phyloP scores from a whole-genome alignment of 2,329 filamentous ascomycete genomes.

The Arachnopeziza araneosa region DNA sequence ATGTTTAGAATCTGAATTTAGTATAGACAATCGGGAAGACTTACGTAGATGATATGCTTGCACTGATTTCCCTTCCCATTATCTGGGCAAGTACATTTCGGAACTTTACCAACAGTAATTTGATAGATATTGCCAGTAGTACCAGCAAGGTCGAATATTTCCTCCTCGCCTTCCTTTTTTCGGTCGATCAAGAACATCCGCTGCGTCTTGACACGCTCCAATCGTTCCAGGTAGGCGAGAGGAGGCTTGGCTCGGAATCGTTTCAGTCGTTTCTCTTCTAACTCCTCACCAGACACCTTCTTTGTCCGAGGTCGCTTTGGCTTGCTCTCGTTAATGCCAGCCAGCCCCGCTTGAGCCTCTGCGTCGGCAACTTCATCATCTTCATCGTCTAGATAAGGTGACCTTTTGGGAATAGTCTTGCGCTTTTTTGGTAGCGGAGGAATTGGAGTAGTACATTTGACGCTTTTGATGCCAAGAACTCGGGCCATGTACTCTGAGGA shows the following conservation, averaged over 20 bases:
- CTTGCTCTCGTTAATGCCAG: slow-evolving; percentile 7
- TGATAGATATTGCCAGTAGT: slow-evolving; percentile 58
- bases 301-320: slow-evolving; percentile 15
- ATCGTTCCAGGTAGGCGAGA: slow-evolving; percentile 39
- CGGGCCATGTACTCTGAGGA: slow-evolving; percentile 6
- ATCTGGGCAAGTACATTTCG: slow-evolving; percentile 51
- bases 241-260: slow-evolving; percentile 39
- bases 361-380: slow-evolving; percentile 5
- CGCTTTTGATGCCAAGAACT: slow-evolving; percentile 3
- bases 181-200: slow-evolving; percentile 54
- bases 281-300: slow-evolving; percentile 14
- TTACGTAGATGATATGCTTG: slow-evolving; percentile 57
- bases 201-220: slow-evolving; percentile 44
- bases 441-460: not conserved
- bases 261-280: slow-evolving; percentile 33
- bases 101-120: slow-evolving; percentile 46
- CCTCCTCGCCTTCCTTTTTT: slow-evolving; percentile 30
- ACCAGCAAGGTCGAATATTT: slow-evolving; percentile 52
- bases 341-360: slow-evolving; percentile 8
- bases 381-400: slow-evolving; percentile 1
- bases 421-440: slow-evolving; percentile 13
- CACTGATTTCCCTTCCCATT: slow-evolving; percentile 50
- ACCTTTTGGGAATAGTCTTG: slow-evolving; percentile 1
- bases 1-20: not conserved
- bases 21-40: not conserved